phyloP scores from a whole-genome alignment of 331 rosid species.

The Quercus phellos region DNA sequence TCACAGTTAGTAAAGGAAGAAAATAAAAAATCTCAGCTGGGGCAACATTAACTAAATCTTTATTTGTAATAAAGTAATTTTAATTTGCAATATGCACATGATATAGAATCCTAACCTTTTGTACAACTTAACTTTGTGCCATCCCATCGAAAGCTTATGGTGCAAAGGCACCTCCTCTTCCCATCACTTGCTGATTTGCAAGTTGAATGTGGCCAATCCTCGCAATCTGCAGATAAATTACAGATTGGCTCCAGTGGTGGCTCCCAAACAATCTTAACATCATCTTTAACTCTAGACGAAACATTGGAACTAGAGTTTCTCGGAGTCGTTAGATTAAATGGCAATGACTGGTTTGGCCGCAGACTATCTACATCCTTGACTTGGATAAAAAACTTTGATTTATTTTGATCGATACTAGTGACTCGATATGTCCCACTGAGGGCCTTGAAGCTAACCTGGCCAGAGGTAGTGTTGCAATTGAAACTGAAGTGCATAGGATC shows the following conservation, averaged over 20 bases:
- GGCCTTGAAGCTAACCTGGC: constrained; percentile 11
- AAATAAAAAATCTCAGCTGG: neutral
- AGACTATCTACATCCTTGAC: neutral
- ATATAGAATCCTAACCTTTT: constrained; percentile 13
- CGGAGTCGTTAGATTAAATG: constrained; percentile 6
- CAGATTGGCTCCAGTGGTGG: constrained; percentile 30
- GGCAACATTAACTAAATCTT: neutral
- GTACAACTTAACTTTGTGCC: constrained; percentile 11
- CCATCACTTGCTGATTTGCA: constrained; percentile 1
- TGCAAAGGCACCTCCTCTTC: constrained; percentile 25
- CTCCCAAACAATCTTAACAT: constrained; percentile 25
- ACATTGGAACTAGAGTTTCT: neutral
- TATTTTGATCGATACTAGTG: neutral
- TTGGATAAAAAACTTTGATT: constrained; percentile 7
- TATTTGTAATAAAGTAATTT: neutral
- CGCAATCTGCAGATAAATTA: constrained; percentile 8
- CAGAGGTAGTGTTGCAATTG: neutral
- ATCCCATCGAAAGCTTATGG: constrained; percentile 27
- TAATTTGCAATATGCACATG: neutral
- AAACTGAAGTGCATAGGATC: constrained; percentile 26
- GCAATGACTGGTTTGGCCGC: neutral
- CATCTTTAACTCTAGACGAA: neutral
- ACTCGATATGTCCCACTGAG: neutral
- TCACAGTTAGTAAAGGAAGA: too few relatives aligned
- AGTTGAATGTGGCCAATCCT: constrained; percentile 34